These are phyloP conservation scores for Tetradesmus obliquus DNA, from an alignment of 139 green algal genomes.

Conservation along the genomic window DNA sequence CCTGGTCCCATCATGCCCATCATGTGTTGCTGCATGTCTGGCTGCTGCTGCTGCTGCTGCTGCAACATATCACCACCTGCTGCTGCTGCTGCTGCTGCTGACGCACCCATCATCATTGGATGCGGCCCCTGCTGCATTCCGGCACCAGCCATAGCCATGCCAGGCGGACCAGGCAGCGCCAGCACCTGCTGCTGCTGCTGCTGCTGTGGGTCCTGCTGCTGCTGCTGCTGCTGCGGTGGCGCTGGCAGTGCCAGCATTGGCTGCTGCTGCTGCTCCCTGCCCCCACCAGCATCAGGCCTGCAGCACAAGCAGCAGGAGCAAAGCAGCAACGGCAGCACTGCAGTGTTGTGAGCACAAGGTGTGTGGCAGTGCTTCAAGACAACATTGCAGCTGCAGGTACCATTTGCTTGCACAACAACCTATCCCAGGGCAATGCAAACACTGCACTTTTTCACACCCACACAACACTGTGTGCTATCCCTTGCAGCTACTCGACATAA, in stretches of 20 bases:
- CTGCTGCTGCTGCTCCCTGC: constrained; percentile 4
- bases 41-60: neutral
- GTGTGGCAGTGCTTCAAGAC: neutral
- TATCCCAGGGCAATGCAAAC: no score
- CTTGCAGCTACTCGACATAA: no score
- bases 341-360: constrained; percentile 1
- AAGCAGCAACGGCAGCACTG: neutral
- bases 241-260: constrained; percentile 25
- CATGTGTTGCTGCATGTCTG: constrained; percentile 10
- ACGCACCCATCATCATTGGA: neutral
- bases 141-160: neutral
- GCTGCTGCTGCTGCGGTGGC: neutral
- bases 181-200: constrained; percentile 24
- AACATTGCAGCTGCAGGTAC: neutral
- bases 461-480: no score
- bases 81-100: neutral
- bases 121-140: neutral
- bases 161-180: neutral
- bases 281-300: neutral
- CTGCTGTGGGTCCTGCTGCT: neutral
- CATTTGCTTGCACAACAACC: neutral
- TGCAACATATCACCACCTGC: neutral
- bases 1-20: neutral
- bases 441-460: neutral
- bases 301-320: neutral